Conservation (phyloP, 2,329 filamentous ascomycete genomes). For the Xylariaceae sp. region DNA sequence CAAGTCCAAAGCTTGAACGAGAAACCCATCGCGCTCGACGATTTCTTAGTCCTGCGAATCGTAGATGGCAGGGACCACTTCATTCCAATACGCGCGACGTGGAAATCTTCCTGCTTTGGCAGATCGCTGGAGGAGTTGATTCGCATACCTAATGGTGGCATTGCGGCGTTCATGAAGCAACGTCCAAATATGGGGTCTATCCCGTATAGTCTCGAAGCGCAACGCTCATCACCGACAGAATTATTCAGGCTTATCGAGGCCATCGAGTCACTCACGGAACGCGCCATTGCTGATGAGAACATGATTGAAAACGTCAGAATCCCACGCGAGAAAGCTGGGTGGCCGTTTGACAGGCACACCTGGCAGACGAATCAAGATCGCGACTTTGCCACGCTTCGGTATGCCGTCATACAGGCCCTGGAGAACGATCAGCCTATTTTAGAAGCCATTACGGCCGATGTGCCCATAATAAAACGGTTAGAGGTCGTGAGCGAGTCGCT, state of each 20-base stretch:
- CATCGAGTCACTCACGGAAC: slow-evolving; percentile 55
- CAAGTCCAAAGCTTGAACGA: slow-evolving; percentile 69
- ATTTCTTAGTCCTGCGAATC: slow-evolving; percentile 82
- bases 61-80: slow-evolving; percentile 85
- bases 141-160: slow-evolving; percentile 73
- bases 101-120: slow-evolving; percentile 78
- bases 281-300: slow-evolving; percentile 54
- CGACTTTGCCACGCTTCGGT: slow-evolving; percentile 28
- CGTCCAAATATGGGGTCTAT: slow-evolving; percentile 41
- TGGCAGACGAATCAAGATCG: slow-evolving; percentile 27
- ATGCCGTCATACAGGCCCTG: slow-evolving; percentile 57
- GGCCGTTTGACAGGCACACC: slow-evolving; percentile 48
- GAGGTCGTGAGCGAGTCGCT: slow-evolving; percentile 70
- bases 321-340: slow-evolving; percentile 49
- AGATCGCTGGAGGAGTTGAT: slow-evolving; percentile 86
- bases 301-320: slow-evolving; percentile 53
- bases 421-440: slow-evolving; percentile 62
- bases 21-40: slow-evolving; percentile 62
- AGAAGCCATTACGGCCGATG: slow-evolving; percentile 57
- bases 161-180: slow-evolving; percentile 46
- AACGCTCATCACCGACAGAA: slow-evolving; percentile 79
- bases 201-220: slow-evolving; percentile 53
- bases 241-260: slow-evolving; percentile 84
- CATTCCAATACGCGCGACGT: slow-evolving; percentile 70
- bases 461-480: slow-evolving; percentile 60